phyloP scores from a whole-genome alignment of 495 filamentous ascomycete genomes.

The Endocarpon pusillum region DNA sequence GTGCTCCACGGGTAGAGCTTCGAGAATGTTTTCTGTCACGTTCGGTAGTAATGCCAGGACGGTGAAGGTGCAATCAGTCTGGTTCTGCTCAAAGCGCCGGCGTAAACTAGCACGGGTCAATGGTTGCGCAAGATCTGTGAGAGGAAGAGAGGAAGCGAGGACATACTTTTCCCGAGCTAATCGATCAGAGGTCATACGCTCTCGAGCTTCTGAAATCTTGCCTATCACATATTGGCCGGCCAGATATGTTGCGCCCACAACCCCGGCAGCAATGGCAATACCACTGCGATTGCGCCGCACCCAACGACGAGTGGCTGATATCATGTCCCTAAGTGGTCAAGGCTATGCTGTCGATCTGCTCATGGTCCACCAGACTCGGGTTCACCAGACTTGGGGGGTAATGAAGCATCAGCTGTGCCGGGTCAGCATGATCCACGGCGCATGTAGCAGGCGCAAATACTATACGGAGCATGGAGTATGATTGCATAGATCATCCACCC shows the following conservation, averaged over 20 bases:
- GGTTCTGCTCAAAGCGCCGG: slow-evolving; percentile 93
- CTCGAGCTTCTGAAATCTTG: slow-evolving; percentile 80
- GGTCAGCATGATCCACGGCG: too few species aligned
- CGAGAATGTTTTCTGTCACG: slow-evolving; percentile 72
- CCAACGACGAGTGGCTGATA: slow-evolving; percentile 71
- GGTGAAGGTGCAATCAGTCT: slow-evolving; percentile 97
- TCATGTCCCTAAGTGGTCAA: slow-evolving; percentile 43
- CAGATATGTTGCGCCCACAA: slow-evolving; percentile 79
- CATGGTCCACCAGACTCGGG: too few species aligned
- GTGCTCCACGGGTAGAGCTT: slow-evolving; percentile 74
- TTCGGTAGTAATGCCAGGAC: slow-evolving; percentile 88
- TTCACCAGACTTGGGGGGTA: too few species aligned
- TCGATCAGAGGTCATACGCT: slow-evolving; percentile 87
- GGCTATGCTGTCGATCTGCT: too few species aligned
- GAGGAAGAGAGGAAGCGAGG: neutral
- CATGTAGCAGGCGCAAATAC: too few species aligned
- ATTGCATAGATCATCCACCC: too few species aligned
- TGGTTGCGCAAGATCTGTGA: too few species aligned
- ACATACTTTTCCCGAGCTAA: slow-evolving; percentile 90
- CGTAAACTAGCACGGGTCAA: slow-evolving; percentile 43
- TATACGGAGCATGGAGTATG: too few species aligned
- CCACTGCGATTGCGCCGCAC: slow-evolving; percentile 79
- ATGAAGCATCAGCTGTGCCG: too few species aligned
- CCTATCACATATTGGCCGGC: slow-evolving; percentile 79
- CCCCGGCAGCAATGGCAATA: slow-evolving; percentile 70